Evolutionary conservation across 257 asterid genomes (phyloP).

Genomic region (Oldenlandia corymbosa): DNA sequence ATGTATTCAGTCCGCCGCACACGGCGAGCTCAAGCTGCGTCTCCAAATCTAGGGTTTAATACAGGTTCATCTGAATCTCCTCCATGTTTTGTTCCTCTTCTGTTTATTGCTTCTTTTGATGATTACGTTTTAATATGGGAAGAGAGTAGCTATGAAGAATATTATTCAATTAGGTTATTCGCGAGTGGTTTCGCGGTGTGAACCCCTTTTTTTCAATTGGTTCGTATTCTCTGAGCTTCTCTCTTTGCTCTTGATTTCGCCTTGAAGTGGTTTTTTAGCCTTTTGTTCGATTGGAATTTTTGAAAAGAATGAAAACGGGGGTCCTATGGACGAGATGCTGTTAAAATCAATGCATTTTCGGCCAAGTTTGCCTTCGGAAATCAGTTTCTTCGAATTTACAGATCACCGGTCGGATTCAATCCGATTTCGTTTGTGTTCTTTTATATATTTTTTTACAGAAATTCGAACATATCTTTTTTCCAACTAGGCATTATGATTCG

Average conservation of each 20-base stretch:
- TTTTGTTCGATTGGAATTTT: not conserved
- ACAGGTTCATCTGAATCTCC: no score
- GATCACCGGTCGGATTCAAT: constrained; percentile 38
- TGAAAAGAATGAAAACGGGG: constrained; percentile 24
- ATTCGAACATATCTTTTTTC: not conserved
- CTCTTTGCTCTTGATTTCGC: not conserved
- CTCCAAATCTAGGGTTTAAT: constrained; percentile 4
- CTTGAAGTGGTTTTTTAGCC: no score
- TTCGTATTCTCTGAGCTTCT: constrained; percentile 94
- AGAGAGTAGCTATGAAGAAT: constrained; percentile 23
- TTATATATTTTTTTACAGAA: constrained; percentile 11
- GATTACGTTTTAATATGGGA: not conserved
- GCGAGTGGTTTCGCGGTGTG: constrained; percentile 35
- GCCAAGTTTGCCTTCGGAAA: constrained; percentile 94
- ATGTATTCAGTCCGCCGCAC: no score
- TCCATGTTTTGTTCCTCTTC: not conserved
- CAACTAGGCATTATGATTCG: not conserved
- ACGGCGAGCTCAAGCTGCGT: no score
- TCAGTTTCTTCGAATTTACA: constrained; percentile 27
- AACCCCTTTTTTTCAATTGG: constrained; percentile 30
- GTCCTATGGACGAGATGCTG: constrained; percentile 81
- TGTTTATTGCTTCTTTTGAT: not conserved
- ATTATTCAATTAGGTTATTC: not conserved
- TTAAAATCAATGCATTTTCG: constrained; percentile 37
- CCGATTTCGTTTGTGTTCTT: constrained; percentile 27